Base-by-base conservation (phyloP, 2,329 filamentous ascomycete genomes). In the Monosporascus sp. region DNA sequence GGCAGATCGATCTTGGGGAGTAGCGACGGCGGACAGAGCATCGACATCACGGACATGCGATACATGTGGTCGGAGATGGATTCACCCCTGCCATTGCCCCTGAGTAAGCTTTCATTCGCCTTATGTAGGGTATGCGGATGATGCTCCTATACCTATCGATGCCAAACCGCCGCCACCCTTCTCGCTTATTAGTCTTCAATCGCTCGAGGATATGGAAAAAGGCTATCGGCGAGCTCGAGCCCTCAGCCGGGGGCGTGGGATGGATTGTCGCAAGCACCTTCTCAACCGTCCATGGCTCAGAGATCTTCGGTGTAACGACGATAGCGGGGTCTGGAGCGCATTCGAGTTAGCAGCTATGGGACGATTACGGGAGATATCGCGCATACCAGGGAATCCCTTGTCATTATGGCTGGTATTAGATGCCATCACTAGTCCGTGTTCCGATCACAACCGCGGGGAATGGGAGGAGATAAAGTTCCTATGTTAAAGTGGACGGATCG, bases 61-160 rank as follows among this genome's bases (percentile, higher is more conserved):
- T 97, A 99, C 94, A 99, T 99, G 79, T 99, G 94, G 75, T 99
- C 94, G 51, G 90, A 82, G 67, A 99, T 97, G 2, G 91, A 96
- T 72, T 99, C 94, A 69, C 90, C 88, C 54, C 80, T 85, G 58
- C 6, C 24, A 44, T 18, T 7, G 7, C 11, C 28, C 7, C 43
- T n/a, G 7, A 7, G 43, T 37, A 17, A 48, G 37, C 50, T 49
- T 22, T 7, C 18, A 26, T 48, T 20, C 22, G 20, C 7, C 67
- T 11, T 14, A 11, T 14, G 31, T 35, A 5, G 31, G 1, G 14
- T 35, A 14, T 35, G 31, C 9, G 9, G 11, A 9, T 5, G 11
- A 2, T 35, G 11, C 11, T 11, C 31, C 31, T 14, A 44, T 67
- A 84, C 82, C 77, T 72, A 2, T 74, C 61, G 61, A 99, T 91